Evolutionary conservation across 805 yeast genomes (phyloP), one percentile per base, ranked within the genome.

Genomic region (Grigorovia transvaalensis): DNA sequence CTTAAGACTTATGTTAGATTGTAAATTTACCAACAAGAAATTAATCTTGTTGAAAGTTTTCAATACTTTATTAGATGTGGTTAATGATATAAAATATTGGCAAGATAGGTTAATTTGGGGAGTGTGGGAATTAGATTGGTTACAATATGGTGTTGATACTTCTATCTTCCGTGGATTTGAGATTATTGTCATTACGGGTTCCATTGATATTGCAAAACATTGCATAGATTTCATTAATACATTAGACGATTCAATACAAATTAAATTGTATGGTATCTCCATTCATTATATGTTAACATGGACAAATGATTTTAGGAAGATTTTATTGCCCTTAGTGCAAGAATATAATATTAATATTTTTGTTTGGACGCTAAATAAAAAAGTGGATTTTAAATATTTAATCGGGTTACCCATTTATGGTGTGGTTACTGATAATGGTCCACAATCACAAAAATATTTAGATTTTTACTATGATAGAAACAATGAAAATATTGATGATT

Each of bases 251-350:
- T 56, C 62, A 18, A 38, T 13, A 3, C 78, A 78, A 58, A 73
- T 72, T 58, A 80, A 78, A 64, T 72, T 82, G 50, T 71, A 73
- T 30, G 85, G 82, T 35, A 76, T 83, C 44, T 82, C 88, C 13
- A 50, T 71, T 12, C 62, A 71, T 40, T 49, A 67, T 71, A 60
- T 74, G 60, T 71, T 74, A 60, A 74, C 78, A 62, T 72, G 76
- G 79, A 72, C 68, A 4, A 57, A 50, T 56, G 72, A 54, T 61
- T 78, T 62, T 56, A 61, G 54, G 53, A 53, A 53, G 0, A 20
- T 56, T 1, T 45, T 64, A 49, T 58, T 72, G n/a, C 68, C 66
- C 1, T 55, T 62, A 9, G 60, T 74, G 17, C 54, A 60, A 27
- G 55, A 58, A 13, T 56, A 67, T 19, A 64, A 67, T 41, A 67